A percentile compares a stretch with the other conserved stretches of the same genome.
These are phyloP conservation scores for Pythium guiyangense DNA, from an alignment of 352 stramenopile genomes.

Conservation along the genomic window DNA sequence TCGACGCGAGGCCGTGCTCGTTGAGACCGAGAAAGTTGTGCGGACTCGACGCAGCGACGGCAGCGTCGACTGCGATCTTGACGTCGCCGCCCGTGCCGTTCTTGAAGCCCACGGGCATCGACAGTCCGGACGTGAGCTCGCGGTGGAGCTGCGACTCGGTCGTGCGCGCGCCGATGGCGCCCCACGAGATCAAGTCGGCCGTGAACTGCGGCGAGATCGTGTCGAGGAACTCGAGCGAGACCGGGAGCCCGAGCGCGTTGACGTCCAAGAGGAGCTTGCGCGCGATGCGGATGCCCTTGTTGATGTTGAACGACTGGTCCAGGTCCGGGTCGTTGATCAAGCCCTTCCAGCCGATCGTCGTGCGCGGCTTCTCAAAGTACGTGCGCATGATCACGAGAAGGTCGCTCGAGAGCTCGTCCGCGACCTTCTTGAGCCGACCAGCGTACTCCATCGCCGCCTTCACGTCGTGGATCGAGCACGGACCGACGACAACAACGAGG, in stretches of 20 bases:
- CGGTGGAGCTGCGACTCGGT: constrained; percentile 89
- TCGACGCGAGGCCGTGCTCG: constrained; percentile 80
- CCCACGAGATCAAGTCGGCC: constrained; percentile 74
- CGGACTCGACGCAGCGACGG: constrained; percentile 71
- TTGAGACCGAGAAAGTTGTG: constrained; percentile 88
- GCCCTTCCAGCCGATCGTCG: constrained; percentile 88
- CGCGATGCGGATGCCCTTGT: constrained; percentile 81
- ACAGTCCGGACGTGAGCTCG: constrained; percentile 86
- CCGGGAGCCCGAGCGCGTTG: constrained; percentile 71
- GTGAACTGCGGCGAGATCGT: constrained; percentile 83
- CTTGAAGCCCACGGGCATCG: constrained; percentile 90
- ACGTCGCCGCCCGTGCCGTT: constrained; percentile 86
- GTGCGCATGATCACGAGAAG: constrained; percentile 88
- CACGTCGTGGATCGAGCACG: constrained; percentile 88
- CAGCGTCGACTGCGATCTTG: constrained; percentile 82
- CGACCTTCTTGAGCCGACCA: constrained; percentile 47
- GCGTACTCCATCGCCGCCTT: constrained; percentile 86
- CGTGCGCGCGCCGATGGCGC: constrained; percentile 78
- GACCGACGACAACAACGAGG: constrained; percentile 84
- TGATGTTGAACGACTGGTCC: constrained; percentile 87
- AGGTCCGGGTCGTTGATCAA: constrained; percentile 91
- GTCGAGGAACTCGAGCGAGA: constrained; percentile 78
- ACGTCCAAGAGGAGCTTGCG: constrained; percentile 83
- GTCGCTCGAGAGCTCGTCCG: constrained; percentile 77
- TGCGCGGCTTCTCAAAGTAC: constrained; percentile 91